These are phyloP conservation scores for Stropharia rugosoannulata DNA, from an alignment of 768 basidiomycete genomes.

Conservation along the genomic window DNA sequence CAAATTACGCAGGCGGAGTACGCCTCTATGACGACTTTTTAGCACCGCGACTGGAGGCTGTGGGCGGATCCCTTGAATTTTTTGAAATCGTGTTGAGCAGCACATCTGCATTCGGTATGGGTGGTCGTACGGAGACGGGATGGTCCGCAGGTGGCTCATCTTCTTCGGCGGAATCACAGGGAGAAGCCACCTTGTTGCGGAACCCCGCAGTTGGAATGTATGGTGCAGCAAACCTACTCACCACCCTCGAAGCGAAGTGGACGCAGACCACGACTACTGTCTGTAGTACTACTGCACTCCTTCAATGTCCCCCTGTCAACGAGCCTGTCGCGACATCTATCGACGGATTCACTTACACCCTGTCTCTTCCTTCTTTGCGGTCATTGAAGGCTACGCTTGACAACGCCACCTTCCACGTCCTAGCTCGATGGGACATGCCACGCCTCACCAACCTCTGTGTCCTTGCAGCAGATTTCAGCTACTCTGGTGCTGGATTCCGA, in stretches of 20 bases:
- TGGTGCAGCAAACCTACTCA: conserved; percentile 9
- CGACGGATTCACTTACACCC: conserved; percentile 21
- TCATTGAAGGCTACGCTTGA: conserved; percentile 72
- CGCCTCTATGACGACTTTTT: conserved; percentile 56
- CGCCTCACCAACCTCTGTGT: conserved; percentile 62
- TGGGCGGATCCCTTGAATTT: conserved; percentile 58
- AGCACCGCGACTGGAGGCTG: conserved; percentile 49
- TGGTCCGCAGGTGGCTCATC: background rate
- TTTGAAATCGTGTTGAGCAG: conserved; percentile 52
- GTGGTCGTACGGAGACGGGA: background rate
- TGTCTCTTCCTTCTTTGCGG: conserved; percentile 60
- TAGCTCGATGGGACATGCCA: conserved; percentile 70
- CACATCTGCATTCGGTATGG: conserved; percentile 9
- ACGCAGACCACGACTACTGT: conserved; percentile 9
- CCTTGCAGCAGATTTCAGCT: conserved; percentile 68
- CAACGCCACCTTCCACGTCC: conserved; percentile 66
- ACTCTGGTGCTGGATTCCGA: conserved; percentile 63
- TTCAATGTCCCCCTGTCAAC: conserved; percentile 8
- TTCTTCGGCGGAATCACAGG: background rate
- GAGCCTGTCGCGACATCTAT: conserved; percentile 12
- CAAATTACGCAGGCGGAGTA: conserved; percentile 36
- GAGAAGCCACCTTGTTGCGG: background rate
- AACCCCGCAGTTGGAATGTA: conserved; percentile 1
- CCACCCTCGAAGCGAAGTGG: conserved; percentile 9
- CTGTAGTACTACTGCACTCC: background rate